These are phyloP conservation scores for Misopates orontium DNA, from an alignment of 257 asterid genomes.

Conservation along the genomic window DNA sequence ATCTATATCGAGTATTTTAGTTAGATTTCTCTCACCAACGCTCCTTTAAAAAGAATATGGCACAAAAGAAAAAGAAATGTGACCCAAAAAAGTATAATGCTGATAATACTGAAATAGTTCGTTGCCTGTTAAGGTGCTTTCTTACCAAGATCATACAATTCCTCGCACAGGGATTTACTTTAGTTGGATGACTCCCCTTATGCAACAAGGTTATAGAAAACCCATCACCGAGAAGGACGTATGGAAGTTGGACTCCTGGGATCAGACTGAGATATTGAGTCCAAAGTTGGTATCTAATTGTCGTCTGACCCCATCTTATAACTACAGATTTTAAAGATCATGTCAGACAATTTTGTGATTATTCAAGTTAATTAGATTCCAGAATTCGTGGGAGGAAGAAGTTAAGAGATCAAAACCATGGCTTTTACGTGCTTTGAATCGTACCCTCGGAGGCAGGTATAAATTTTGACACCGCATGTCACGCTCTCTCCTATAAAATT, in stretches of 20 bases:
- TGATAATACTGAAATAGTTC: not conserved
- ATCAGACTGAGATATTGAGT: conserved; percentile 66
- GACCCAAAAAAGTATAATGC: not conserved
- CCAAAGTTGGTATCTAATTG: conserved; percentile 41
- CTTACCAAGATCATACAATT: conserved; percentile 15
- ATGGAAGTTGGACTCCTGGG: conserved; percentile 92
- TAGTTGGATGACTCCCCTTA: conserved; percentile 87
- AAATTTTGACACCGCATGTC: conserved; percentile 10
- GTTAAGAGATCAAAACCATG: conserved; percentile 62
- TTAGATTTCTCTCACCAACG: conserved; percentile 1
- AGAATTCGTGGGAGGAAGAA: conserved; percentile 75
- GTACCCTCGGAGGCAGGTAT: conserved; percentile 76
- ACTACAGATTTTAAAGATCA: not conserved
- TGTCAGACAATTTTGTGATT: not conserved
- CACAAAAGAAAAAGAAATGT: not conserved
- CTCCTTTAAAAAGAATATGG: conserved; percentile 13
- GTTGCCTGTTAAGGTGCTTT: conserved; percentile 5
- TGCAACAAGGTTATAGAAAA: conserved; percentile 70
- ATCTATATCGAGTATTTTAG: not conserved
- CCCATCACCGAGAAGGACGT: conserved; percentile 82
- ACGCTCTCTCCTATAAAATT: conserved; percentile 2
- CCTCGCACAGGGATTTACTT: conserved; percentile 55
- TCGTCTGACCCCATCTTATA: conserved; percentile 16
- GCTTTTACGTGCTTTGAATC: conserved; percentile 81
- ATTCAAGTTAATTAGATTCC: conserved; percentile 50